Conservation (phyloP, 441 rosid species). For the Syzygium syzygioides region DNA sequence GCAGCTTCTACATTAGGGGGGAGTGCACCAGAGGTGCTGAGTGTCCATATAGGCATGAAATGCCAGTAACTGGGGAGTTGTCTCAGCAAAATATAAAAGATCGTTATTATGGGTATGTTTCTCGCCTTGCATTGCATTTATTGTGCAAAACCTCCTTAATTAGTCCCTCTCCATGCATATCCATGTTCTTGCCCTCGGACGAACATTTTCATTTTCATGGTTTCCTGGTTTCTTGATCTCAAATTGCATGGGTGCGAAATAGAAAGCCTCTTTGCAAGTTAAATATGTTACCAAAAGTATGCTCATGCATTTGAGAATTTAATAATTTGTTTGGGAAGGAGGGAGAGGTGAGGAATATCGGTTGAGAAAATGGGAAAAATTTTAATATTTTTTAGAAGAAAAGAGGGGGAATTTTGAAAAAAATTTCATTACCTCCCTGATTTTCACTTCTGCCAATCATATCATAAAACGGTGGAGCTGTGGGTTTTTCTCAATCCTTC, state of each 20-base stretch:
- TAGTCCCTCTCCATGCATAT: background rate
- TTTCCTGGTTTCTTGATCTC: background rate
- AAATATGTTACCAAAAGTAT: background rate
- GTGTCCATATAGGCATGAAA: conserved; percentile 94
- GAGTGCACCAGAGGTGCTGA: conserved; percentile 93
- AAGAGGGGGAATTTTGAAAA: background rate
- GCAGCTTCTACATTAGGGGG: conserved; percentile 85
- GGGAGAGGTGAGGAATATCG: background rate
- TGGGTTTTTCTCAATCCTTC: background rate
- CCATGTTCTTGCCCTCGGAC: background rate
- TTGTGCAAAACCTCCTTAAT: background rate
- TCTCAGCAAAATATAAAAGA: conserved; percentile 94
- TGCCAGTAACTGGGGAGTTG: conserved; percentile 87
- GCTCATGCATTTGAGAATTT: background rate
- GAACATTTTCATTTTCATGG: background rate
- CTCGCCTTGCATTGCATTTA: background rate
- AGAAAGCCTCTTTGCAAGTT: background rate
- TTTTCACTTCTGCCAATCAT: background rate
- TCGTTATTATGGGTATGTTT: conserved; percentile 78
- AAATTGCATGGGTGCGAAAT: background rate
- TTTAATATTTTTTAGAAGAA: background rate
- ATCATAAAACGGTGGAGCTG: background rate
- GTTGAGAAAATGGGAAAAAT: background rate
- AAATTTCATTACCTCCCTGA: background rate
- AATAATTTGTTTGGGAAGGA: background rate